Evolutionary conservation across 768 basidiomycete genomes (phyloP), one percentile per base, ranked within the genome.

Genomic region (Tylopilus balloui): DNA sequence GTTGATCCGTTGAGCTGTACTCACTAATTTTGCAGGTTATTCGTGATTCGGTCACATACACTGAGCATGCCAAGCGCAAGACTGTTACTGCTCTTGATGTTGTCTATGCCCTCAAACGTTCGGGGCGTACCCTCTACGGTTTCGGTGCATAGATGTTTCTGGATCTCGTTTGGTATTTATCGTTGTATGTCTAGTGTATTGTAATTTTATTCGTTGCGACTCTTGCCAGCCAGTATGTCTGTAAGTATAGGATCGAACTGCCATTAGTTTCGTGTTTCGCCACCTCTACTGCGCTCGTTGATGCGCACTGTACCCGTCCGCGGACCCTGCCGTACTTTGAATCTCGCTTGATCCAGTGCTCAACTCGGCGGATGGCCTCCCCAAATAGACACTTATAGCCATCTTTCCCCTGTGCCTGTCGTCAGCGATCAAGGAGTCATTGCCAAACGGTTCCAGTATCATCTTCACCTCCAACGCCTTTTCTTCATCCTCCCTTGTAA

Each of bases 1-100:
- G 5, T 1, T 29, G 2, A 1, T 23, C 4, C 9, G 2, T 21
- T 4, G 2, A 19, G 0, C 0, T 6, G 87, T 92, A 31, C 35
- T 59, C 0, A 55, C 11, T 1, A 3, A 15, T 47, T 41, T 41
- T 42, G 1, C 59, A 88, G 86, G 84, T 94, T 59, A 94, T 95
- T 66, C 89, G 92, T 60, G 93, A 95, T 68, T 93, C 92, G 48
- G 94, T 96, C 59, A 96, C 93, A 70, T 96, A 97, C 83, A 96
- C 93, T 46, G 93, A 97, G 71, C 93, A 97, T 72, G 93, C 93
- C 34, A 97, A 97, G 74, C 78, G 91, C 66, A 91, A 90, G 72
- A 93, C 92, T 21, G 92, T 95, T 41, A 95, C 93, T 38, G 92
- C 93, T 2, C 86, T 97, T 57, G 93, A 97, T 65, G 93, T 90